These are phyloP conservation scores for Pichia gijzeniarum DNA, from an alignment of 805 yeast species.

Conservation along the genomic window DNA sequence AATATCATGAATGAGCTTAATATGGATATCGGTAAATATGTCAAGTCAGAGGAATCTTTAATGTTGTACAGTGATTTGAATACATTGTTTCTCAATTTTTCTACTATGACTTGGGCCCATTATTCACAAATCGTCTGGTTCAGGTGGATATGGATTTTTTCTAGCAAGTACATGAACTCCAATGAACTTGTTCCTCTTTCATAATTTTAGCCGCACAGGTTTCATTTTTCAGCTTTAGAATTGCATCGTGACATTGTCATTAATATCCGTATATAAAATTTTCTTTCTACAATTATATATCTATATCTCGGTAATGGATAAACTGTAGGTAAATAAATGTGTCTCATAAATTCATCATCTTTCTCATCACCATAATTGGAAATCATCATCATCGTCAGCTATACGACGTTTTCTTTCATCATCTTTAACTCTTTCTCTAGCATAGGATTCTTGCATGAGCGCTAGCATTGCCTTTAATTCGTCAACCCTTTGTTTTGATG, in stretches of 20 bases:
- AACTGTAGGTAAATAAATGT: too few species aligned
- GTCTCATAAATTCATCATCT: too few species aligned
- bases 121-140: slow-evolving; percentile 93
- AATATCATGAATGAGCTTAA: neutral
- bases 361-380: slow-evolving; percentile 22
- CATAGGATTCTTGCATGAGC: slow-evolving; percentile 17
- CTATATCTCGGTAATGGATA: too few species aligned
- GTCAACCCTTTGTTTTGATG: slow-evolving; percentile 3
- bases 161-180: slow-evolving; percentile 69
- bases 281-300: neutral
- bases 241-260: neutral
- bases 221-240: neutral
- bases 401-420: slow-evolving; percentile 11
- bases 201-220: too few species aligned
- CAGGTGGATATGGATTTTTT: slow-evolving; percentile 77
- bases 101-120: slow-evolving; percentile 81
- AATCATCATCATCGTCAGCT: slow-evolving; percentile 28
- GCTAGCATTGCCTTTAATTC: slow-evolving; percentile 15
- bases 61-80: slow-evolving; percentile 35
- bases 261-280: neutral
- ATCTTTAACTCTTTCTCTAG: slow-evolving; percentile 11
- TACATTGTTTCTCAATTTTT: slow-evolving; percentile 37
- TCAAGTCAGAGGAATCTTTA: neutral
- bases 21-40: neutral
- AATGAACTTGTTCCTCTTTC: slow-evolving; percentile 49